Evolutionary conservation across 2,329 filamentous ascomycete genomes (phyloP), one percentile per base, ranked within the genome.

Genomic region (Aureobasidium lini): DNA sequence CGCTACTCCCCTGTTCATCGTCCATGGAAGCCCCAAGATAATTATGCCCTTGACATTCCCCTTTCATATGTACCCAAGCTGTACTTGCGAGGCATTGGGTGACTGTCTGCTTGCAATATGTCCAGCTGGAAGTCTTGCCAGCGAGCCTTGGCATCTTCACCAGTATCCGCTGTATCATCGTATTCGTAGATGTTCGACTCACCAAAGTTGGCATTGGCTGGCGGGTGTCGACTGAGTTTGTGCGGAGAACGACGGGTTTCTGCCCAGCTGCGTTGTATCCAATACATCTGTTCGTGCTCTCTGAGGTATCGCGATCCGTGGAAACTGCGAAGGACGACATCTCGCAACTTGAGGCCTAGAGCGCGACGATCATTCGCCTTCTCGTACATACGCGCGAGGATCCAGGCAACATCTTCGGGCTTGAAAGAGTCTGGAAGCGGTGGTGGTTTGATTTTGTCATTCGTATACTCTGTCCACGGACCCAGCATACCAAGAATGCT

Each of bases 401-500:
- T 80, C 67, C 73, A 73, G 29, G 76, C 72, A 11, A 84, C 80
- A 40, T 85, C 80, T 4, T 75, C 69, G 0, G 70, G 67, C 5
- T 74, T 80, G 0, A 81, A 79, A 4, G 75, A 73, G 48, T 80
- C 76, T 18, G 78, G 76, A 2, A 82, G 71, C 2, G 77, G 63
- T 9, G 76, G 72, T 6, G 74, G 66, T 28, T 70, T 66, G 11
- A 70, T 71, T 2, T 65, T 65, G 62, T 84, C 82, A 0, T 80
- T 78, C 1, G 81, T 80, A 65, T 82, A 85, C 52, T 80, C 71
- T 52, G 78, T 74, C 83, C 83, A 86, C 66, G 84, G 80, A 2
- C 82, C 84, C 0, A 85, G 71, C 75, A 86, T 79, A 9, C 79
- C 81, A 11, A 86, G 75, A 64, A 86, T 77, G 57, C 79, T 80